Evolutionary conservation across 495 filamentous ascomycete genomes (phyloP).

Genomic region (Parathielavia hyrcaniae): DNA sequence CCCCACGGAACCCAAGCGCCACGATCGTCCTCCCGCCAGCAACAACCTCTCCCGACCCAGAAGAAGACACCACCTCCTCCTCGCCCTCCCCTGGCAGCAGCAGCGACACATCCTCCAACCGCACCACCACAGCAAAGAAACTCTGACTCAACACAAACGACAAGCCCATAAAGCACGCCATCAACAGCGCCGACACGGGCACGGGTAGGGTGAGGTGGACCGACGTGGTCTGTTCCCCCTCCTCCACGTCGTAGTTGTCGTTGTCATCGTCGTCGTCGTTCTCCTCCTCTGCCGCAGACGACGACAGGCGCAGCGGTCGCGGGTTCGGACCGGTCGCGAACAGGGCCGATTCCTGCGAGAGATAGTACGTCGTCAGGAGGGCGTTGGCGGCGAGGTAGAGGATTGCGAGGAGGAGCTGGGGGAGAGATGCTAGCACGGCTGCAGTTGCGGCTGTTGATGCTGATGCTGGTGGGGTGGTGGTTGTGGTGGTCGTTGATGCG

Average conservation of each 20-base stretch:
- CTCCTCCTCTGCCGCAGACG: too few species aligned
- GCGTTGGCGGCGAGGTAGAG: slow-evolving; percentile 41
- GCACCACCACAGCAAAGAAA: slow-evolving; percentile 26
- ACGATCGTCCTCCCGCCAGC: background rate
- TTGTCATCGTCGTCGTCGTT: background rate
- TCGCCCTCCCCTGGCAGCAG: too few species aligned
- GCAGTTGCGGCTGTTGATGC: slow-evolving; percentile 23
- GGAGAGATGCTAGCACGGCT: slow-evolving; percentile 32
- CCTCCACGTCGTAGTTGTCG: too few species aligned
- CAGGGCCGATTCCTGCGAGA: slow-evolving; percentile 41
- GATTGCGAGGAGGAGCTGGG: slow-evolving; percentile 37
- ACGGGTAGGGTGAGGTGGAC: slow-evolving; percentile 40
- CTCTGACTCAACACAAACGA: slow-evolving; percentile 37
- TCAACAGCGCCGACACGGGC: slow-evolving; percentile 34
- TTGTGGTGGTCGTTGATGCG: background rate
- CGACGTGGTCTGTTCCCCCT: slow-evolving; percentile 30
- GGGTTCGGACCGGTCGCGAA: slow-evolving; percentile 28
- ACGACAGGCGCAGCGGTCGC: slow-evolving; percentile 36
- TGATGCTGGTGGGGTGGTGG: too few species aligned
- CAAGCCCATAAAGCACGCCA: slow-evolving; percentile 33
- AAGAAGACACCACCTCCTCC: too few species aligned
- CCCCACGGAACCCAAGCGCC: slow-evolving; percentile 32
- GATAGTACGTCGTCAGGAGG: slow-evolving; percentile 36
- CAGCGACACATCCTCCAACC: slow-evolving; percentile 6
- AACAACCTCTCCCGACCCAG: too few species aligned